Evolutionary conservation across 768 basidiomycete genomes (phyloP).

Genomic region (Collybiopsis confluens): DNA sequence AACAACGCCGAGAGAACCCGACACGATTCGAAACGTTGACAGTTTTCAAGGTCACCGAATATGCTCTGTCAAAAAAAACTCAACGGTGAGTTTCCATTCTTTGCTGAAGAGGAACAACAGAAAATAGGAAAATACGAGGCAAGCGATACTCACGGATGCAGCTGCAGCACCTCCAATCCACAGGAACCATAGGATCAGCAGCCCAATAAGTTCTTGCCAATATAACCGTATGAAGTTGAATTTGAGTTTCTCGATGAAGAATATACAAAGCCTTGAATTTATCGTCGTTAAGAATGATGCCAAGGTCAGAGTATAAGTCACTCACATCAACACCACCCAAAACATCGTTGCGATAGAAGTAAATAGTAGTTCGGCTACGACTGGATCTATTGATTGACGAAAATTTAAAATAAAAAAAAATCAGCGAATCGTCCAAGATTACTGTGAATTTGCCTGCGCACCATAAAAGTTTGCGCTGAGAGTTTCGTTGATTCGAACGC

Average conservation of each 20-base stretch:
- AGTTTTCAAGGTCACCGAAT: not conserved
- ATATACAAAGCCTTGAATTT: not conserved
- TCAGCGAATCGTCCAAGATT: not conserved
- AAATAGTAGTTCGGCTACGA: not conserved
- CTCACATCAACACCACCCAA: not conserved
- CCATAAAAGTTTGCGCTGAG: not conserved
- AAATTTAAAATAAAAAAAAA: too few relatives aligned
- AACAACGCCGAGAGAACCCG: not conserved
- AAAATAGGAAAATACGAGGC: too few relatives aligned
- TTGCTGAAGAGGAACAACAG: not conserved
- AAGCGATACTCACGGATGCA: not conserved
- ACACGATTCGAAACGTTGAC: not conserved
- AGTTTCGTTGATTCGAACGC: not conserved
- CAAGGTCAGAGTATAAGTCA: too few relatives aligned
- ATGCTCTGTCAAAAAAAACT: not conserved
- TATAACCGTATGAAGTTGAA: not conserved
- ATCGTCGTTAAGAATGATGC: too few relatives aligned
- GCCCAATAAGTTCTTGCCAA: conserved; percentile 1
- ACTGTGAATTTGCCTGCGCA: not conserved
- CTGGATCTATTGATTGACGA: too few relatives aligned
- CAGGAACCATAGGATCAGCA: not conserved
- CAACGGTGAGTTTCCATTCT: not conserved
- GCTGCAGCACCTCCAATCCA: conserved; percentile 1
- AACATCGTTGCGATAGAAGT: not conserved
- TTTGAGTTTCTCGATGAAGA: not conserved